Conservation (phyloP, 2,329 filamentous ascomycete species). For the Magnaporthiopsis rhizophila region DNA sequence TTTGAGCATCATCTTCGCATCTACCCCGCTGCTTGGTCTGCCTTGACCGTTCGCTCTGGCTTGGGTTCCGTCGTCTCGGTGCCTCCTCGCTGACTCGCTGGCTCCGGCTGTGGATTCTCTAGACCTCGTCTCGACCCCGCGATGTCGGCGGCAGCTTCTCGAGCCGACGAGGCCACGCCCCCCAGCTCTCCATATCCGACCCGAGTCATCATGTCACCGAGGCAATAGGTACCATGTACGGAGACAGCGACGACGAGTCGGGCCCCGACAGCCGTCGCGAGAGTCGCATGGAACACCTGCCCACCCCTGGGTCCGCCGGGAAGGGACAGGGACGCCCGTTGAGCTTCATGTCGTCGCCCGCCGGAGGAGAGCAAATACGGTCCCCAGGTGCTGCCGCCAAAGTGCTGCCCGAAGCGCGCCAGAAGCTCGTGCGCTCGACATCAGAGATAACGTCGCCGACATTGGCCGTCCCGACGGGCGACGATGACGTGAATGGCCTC, state of each 20-base stretch:
- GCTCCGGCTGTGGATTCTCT: constrained; percentile 5
- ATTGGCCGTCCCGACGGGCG: constrained; percentile 19
- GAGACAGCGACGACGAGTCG: constrained; percentile 60
- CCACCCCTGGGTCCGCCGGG: not conserved
- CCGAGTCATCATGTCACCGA: constrained; percentile 92
- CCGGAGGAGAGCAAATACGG: constrained; percentile 43
- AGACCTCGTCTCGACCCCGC: constrained; percentile 53
- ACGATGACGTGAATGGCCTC: constrained; percentile 22
- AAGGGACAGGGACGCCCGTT: constrained; percentile 47
- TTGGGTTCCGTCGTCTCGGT: not conserved
- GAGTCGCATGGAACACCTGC: constrained; percentile 14
- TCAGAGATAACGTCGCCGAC: constrained; percentile 32
- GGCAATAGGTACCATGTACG: constrained; percentile 85
- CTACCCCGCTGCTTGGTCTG: too few relatives aligned
- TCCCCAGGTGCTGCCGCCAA: constrained; percentile 18
- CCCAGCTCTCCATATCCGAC: constrained; percentile 66
- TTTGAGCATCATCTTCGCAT: not conserved
- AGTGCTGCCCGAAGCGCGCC: constrained; percentile 28
- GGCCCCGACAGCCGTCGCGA: constrained; percentile 39
- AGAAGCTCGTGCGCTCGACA: constrained; percentile 34
- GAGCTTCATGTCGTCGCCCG: constrained; percentile 61
- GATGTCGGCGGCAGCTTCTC: constrained; percentile 50
- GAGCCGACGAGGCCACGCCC: constrained; percentile 49
- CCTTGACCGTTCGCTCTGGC: not conserved
- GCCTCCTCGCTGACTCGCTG: constrained; percentile 1